Percentiles rank a stretch among this genome's conserved stretches.
phyloP scores from a whole-genome alignment of 2,329 filamentous ascomycete species.

The Fusarium lyarnte region DNA sequence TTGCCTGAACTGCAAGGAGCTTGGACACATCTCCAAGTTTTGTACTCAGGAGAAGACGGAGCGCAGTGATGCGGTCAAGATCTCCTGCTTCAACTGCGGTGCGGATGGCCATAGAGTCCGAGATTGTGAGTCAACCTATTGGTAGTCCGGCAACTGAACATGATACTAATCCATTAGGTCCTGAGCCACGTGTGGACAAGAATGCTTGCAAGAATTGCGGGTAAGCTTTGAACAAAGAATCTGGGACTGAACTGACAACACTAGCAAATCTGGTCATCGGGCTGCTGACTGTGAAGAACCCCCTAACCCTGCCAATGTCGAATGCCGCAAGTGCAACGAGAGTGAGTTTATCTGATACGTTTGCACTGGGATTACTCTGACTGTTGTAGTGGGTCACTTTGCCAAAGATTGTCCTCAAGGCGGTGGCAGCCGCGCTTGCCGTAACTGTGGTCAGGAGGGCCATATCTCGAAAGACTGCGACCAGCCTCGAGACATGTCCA shows the following conservation, averaged over 20 bases:
- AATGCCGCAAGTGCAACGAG: conserved; percentile 72
- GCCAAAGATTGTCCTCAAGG: conserved; percentile 71
- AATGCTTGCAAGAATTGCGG: conserved; percentile 76
- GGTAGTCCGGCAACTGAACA: neutral
- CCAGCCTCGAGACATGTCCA: conserved; percentile 54
- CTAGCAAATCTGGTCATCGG: conserved; percentile 61
- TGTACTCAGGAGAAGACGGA: conserved; percentile 69
- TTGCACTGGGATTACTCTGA: neutral
- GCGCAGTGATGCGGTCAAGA: conserved; percentile 53
- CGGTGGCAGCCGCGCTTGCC: conserved; percentile 62
- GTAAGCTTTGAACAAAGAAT: conserved; percentile 42
- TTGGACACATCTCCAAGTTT: conserved; percentile 69
- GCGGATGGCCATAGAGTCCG: conserved; percentile 72
- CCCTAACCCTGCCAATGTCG: conserved; percentile 68
- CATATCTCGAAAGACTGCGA: conserved; percentile 65
- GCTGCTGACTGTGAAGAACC: conserved; percentile 65
- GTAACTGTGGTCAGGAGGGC: conserved; percentile 72
- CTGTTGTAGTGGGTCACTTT: conserved; percentile 65
- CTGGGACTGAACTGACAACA: conserved; percentile 8
- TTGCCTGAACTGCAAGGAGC: conserved; percentile 71
- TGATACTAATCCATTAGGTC: conserved; percentile 52
- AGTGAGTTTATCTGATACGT: conserved; percentile 55
- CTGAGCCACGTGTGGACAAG: conserved; percentile 68
- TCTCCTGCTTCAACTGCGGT: conserved; percentile 73
- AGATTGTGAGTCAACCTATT: conserved; percentile 65